Conservation (phyloP, 1,139 yeast genomes). For the Sugiyamaella castrensis region DNA sequence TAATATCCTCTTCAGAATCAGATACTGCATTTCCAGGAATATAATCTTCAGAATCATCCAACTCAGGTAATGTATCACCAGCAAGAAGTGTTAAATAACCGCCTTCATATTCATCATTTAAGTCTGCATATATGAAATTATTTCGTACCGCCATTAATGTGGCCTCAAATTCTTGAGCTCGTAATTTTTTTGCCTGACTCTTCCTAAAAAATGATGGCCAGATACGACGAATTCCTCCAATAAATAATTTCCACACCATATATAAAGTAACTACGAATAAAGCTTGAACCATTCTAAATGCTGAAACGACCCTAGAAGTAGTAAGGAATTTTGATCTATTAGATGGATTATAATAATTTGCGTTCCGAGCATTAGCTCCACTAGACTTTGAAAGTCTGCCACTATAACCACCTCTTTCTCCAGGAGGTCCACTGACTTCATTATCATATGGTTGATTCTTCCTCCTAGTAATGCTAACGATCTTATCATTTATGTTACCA, state of each 20-base stretch:
- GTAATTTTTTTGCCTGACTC: background rate
- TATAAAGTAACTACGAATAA: constrained; percentile 13
- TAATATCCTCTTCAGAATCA: constrained; percentile 18
- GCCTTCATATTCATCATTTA: constrained; percentile 19
- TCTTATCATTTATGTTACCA: background rate
- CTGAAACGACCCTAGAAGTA: constrained; percentile 20
- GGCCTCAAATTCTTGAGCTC: constrained; percentile 14
- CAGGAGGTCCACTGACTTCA: constrained; percentile 20
- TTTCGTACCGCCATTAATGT: constrained; percentile 17
- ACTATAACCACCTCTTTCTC: constrained; percentile 3
- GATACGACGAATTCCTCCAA: constrained; percentile 2
- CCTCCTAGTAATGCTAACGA: constrained; percentile 3
- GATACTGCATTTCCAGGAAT: constrained; percentile 20
- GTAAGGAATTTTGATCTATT: constrained; percentile 14
- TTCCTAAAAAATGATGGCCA: constrained; percentile 5
- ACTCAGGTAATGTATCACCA: constrained; percentile 28
- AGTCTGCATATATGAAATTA: constrained; percentile 20
- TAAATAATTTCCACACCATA: constrained; percentile 12
- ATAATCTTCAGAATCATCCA: constrained; percentile 28
- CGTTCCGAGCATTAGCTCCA: background rate
- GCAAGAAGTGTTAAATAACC: constrained; percentile 24
- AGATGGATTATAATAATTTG: background rate
- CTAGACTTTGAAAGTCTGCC: constrained; percentile 2
- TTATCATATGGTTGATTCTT: constrained; percentile 18
- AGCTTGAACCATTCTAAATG: constrained; percentile 23